phyloP scores from a whole-genome alignment of 768 basidiomycete genomes.

The Dacryopinax spathularia region DNA sequence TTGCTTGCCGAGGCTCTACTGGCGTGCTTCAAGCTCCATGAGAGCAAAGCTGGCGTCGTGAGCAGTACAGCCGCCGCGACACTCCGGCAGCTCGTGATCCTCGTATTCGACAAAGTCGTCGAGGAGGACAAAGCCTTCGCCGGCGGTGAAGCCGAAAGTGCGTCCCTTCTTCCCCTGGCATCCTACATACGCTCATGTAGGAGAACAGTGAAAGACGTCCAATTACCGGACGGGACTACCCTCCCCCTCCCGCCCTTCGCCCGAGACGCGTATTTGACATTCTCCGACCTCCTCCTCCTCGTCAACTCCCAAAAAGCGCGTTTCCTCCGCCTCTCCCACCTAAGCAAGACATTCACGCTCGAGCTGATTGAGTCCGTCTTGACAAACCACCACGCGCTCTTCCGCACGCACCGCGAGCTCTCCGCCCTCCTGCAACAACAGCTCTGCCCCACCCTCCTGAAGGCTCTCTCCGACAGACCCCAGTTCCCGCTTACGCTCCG shows the following conservation, averaged over 20 bases:
- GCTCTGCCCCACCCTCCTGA: slow-evolving; percentile 78
- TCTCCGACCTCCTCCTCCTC: slow-evolving; percentile 84
- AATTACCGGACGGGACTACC: slow-evolving; percentile 53
- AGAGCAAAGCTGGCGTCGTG: slow-evolving; percentile 88
- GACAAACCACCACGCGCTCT: slow-evolving; percentile 78
- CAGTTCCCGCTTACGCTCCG: slow-evolving; percentile 77
- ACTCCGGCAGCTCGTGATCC: slow-evolving; percentile 90
- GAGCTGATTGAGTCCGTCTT: slow-evolving; percentile 94
- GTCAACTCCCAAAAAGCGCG: slow-evolving; percentile 67
- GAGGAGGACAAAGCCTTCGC: slow-evolving; percentile 47
- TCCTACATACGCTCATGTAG: slow-evolving; percentile 7
- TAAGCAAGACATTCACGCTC: slow-evolving; percentile 90
- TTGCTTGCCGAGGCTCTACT: slow-evolving; percentile 78
- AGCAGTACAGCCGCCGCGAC: slow-evolving; percentile 96
- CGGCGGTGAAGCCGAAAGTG: slow-evolving; percentile 17
- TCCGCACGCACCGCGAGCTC: slow-evolving; percentile 72
- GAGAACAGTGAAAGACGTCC: slow-evolving; percentile 29
- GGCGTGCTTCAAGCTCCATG: slow-evolving; percentile 91
- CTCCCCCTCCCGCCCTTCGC: slow-evolving; percentile 58
- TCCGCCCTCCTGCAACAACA: slow-evolving; percentile 78
- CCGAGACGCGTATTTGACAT: slow-evolving; percentile 70
- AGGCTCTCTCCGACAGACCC: slow-evolving; percentile 66
- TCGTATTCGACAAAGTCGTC: slow-evolving; percentile 88
- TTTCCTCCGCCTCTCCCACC: slow-evolving; percentile 64
- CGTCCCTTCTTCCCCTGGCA: not conserved